Conservation (phyloP, 306 rosid genomes). For the Astragalus membranaceus region DNA sequence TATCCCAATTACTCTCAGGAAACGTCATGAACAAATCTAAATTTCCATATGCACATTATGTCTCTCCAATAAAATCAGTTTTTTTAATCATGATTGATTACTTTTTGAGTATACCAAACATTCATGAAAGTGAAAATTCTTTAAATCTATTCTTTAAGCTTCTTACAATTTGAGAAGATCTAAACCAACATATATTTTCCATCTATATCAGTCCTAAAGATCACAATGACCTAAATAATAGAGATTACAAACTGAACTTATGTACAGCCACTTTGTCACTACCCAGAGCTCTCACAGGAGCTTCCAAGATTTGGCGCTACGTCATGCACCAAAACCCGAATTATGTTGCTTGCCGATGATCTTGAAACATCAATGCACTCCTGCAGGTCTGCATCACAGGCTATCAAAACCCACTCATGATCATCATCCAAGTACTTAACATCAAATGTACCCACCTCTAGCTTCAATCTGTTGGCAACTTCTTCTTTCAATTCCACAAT, state of each 20-base stretch:
- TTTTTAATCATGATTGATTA: neutral
- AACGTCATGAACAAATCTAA: neutral
- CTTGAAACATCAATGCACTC: slow-evolving; percentile 76
- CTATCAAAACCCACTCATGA: slow-evolving; percentile 82
- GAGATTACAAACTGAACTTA: slow-evolving; percentile 22
- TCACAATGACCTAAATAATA: slow-evolving; percentile 20
- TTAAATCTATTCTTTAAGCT: slow-evolving; percentile 4
- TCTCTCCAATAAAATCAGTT: neutral
- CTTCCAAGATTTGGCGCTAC: slow-evolving; percentile 54
- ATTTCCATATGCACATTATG: slow-evolving; percentile 11
- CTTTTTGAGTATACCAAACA: neutral
- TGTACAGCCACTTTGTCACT: slow-evolving; percentile 35
- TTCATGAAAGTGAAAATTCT: slow-evolving; percentile 18
- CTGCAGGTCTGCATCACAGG: slow-evolving; percentile 85
- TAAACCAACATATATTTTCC: slow-evolving; percentile 29
- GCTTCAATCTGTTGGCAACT: slow-evolving; percentile 69
- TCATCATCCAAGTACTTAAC: slow-evolving; percentile 85
- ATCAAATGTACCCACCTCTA: slow-evolving; percentile 73
- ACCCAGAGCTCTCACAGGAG: slow-evolving; percentile 65
- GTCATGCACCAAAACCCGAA: slow-evolving; percentile 73
- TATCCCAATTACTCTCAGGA: neutral
- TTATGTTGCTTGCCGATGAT: slow-evolving; percentile 55
- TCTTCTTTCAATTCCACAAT: slow-evolving; percentile 61
- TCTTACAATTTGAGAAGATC: slow-evolving; percentile 31
- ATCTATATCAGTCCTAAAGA: slow-evolving; percentile 21